Percentiles rank a stretch among this genome's conserved stretches.
Evolutionary conservation across 208 protist species (phyloP).

Genomic region (Crithidia fasciculata): DNA sequence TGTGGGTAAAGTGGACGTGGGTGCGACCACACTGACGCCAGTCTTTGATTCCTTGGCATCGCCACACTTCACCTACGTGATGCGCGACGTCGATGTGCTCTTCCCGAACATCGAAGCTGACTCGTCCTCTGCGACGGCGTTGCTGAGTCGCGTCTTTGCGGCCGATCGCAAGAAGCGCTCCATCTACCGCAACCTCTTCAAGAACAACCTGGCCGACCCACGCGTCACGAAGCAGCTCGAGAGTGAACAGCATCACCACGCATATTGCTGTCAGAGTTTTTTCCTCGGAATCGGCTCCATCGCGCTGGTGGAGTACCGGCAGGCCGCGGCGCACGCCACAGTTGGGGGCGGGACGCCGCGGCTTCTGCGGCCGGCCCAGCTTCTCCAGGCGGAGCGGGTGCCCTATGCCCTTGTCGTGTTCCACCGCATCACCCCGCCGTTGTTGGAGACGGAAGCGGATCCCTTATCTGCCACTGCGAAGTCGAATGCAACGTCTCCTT

Average conservation of each 20-base stretch:
- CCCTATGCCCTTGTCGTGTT: conserved; percentile 43
- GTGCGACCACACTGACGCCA: background rate
- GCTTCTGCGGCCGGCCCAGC: conserved; percentile 19
- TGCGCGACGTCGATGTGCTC: conserved; percentile 37
- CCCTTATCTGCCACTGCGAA: background rate
- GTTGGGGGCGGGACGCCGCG: background rate
- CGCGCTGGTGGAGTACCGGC: conserved; percentile 35
- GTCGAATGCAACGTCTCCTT: background rate
- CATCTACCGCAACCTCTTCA: conserved; percentile 37
- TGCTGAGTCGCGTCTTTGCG: conserved; percentile 20
- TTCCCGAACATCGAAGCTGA: conserved; percentile 37
- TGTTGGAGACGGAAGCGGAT: background rate
- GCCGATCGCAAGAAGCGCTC: conserved; percentile 29
- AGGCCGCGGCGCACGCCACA: conserved; percentile 1
- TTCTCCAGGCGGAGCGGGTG: conserved; percentile 32
- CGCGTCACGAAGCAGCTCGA: conserved; percentile 22
- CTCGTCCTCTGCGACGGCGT: conserved; percentile 3
- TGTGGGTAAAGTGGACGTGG: background rate
- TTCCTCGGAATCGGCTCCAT: conserved; percentile 35
- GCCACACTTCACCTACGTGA: conserved; percentile 37
- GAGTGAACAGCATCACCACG: background rate
- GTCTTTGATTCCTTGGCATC: conserved; percentile 33
- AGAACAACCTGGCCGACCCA: conserved; percentile 29
- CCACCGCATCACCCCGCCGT: conserved; percentile 21
- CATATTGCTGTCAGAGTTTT: conserved; percentile 1